These are phyloP conservation scores for Acer campestre DNA, from an alignment of 345 rosid genomes.

Conservation along the genomic window DNA sequence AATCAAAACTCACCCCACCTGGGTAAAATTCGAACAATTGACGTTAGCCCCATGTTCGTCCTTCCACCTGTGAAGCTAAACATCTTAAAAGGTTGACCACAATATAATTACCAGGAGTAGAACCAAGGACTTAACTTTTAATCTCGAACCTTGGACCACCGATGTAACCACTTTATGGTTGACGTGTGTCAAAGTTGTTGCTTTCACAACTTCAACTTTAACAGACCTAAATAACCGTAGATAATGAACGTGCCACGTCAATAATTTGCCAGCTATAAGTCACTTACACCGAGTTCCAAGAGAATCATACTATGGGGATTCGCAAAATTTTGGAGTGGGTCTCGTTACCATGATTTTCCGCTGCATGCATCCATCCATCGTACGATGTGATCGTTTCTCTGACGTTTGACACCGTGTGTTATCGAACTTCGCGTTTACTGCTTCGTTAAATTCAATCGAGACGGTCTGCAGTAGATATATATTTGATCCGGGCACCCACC, in stretches of 20 bases:
- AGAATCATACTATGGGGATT: slow-evolving; percentile 39
- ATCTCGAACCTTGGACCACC: too few species aligned
- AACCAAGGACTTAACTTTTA: too few species aligned
- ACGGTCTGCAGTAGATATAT: too few species aligned
- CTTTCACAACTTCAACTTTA: slow-evolving; percentile 15
- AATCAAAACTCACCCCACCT: too few species aligned
- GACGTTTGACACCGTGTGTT: slow-evolving; percentile 8
- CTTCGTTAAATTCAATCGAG: neutral
- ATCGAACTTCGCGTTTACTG: slow-evolving; percentile 13
- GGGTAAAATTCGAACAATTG: too few species aligned
- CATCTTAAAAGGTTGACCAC: too few species aligned
- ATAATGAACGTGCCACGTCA: slow-evolving; percentile 28
- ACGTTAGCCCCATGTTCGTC: too few species aligned
- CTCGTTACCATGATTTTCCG: slow-evolving; percentile 32
- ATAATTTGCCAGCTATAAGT: slow-evolving; percentile 50
- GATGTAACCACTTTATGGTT: too few species aligned
- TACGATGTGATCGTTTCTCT: slow-evolving; percentile 19
- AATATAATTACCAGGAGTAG: too few species aligned
- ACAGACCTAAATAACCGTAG: slow-evolving; percentile 36
- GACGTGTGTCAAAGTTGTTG: slow-evolving; percentile 20
- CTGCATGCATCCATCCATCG: slow-evolving; percentile 32
- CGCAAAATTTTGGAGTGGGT: slow-evolving; percentile 12
- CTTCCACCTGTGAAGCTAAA: too few species aligned
- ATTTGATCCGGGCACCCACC: neutral
- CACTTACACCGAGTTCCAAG: slow-evolving; percentile 46